Evolutionary conservation across 768 basidiomycete species (phyloP), one percentile per base, ranked within the genome.

Genomic region (Russula foetens): DNA sequence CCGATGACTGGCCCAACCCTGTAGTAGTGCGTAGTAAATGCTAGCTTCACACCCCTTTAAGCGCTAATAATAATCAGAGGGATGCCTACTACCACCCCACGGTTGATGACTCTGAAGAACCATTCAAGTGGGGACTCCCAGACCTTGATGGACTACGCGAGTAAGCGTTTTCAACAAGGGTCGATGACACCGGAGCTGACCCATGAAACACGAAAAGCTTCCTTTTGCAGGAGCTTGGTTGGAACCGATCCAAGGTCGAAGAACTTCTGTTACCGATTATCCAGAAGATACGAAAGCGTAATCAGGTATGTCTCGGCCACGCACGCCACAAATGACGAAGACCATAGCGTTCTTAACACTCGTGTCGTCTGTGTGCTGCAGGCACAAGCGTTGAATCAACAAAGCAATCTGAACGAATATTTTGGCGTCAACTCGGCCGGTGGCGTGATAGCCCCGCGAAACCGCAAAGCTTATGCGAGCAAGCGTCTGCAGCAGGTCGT

Each of bases 71-170:
- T 24, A 3, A 26, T 4, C 69, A 97, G 93, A 78, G 89, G 59
- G 92, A 96, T 60, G 96, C 92, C 9, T 99, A 99, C 72, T 89
- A 90, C 69, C 84, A 93, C 68, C 96, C 96, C 0, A 82, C 86
- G 0, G 89, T 96, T 7, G 94, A 98, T 69, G 82, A 84, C 41
- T 96, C 93, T 0, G 86, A 93, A 57, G 95, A 98, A 63, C 86
- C 90, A 0, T 98, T 99, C 71, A 91, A 92, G 67, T 99, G 96
- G 96, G 94, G 92, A 4, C 75, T 94, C 63, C 92, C 95, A n/a
- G 97, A 98, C 70, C 82, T 99, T 2, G 92, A 97, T 69, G 94
- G 87, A 3, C 81, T 99, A 56, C 84, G 94, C 63, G 73, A 79
- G 92, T 95, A 70, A 57, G 84, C 74, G 8, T 17, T 23, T n/a